Percentiles rank a stretch among this genome's conserved stretches.
These are phyloP conservation scores for Curvularia verruculosa DNA, from an alignment of 2,329 filamentous ascomycete genomes.

Conservation along the genomic window DNA sequence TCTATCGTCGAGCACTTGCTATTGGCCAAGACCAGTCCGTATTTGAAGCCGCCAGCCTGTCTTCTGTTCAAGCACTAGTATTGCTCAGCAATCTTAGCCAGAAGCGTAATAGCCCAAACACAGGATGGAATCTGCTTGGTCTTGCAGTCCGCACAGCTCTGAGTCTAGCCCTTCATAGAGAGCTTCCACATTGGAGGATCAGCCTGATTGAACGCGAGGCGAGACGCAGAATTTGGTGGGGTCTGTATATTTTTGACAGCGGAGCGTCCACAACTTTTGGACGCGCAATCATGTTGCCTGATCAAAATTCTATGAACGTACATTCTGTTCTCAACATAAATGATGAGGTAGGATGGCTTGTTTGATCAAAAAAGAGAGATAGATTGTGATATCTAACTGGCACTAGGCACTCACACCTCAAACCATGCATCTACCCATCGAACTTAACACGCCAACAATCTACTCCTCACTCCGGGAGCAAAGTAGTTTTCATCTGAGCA, in stretches of 20 bases:
- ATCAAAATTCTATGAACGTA: constrained; percentile 35
- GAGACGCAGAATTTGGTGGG: constrained; percentile 35
- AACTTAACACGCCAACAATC: constrained; percentile 26
- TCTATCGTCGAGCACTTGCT: constrained; percentile 33
- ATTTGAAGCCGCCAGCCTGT: constrained; percentile 32
- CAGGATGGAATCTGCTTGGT: constrained; percentile 34
- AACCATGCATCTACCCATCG: constrained; percentile 23
- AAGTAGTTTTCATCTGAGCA: constrained; percentile 33
- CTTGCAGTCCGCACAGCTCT: constrained; percentile 33
- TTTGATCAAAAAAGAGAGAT: no score
- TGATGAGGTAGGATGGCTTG: constrained; percentile 21
- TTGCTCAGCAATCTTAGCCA: constrained; percentile 34
- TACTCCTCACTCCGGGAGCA: constrained; percentile 31
- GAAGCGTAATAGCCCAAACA: constrained; percentile 33
- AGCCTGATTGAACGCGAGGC: constrained; percentile 34
- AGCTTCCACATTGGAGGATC: constrained; percentile 37
- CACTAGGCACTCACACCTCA: constrained; percentile 31
- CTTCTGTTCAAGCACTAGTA: constrained; percentile 33
- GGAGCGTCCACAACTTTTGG: constrained; percentile 36
- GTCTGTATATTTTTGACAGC: constrained; percentile 35
- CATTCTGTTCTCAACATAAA: constrained; percentile 31
- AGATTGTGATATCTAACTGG: background rate
- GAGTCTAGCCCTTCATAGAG: constrained; percentile 34
- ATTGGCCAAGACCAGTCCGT: constrained; percentile 35
- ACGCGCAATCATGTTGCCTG: constrained; percentile 32